These are phyloP conservation scores for Fusarium xylarioides DNA, from an alignment of 2,329 filamentous ascomycete genomes.

Conservation along the genomic window DNA sequence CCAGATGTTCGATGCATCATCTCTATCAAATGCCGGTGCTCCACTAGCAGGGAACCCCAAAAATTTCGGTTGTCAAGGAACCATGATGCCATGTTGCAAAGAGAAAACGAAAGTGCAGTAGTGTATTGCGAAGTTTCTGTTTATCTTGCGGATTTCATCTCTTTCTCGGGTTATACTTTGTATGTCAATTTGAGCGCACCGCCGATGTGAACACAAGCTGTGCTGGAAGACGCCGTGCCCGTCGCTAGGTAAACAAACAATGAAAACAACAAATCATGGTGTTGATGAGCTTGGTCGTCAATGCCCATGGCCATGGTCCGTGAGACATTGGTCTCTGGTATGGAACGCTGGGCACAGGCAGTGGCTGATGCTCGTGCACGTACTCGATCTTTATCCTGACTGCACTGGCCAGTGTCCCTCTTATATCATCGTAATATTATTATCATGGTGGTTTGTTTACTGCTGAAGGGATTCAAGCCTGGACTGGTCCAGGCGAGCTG, in stretches of 20 bases:
- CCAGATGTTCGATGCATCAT: constrained; percentile 5
- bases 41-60: constrained; percentile 5
- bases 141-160: not conserved
- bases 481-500: constrained; percentile 25
- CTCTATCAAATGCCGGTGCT: constrained; percentile 7
- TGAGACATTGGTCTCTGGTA: constrained; percentile 35
- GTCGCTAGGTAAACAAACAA: constrained; percentile 41
- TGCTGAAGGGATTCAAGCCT: constrained; percentile 22
- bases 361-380: constrained; percentile 29
- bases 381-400: constrained; percentile 24
- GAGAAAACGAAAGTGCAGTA: not conserved
- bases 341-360: constrained; percentile 30
- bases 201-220: constrained; percentile 1
- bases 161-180: not conserved
- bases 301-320: constrained; percentile 20
- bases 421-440: constrained; percentile 4
- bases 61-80: not conserved
- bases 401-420: constrained; percentile 15
- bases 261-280: constrained; percentile 19
- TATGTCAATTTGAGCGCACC: not conserved
- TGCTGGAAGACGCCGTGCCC: constrained; percentile 19
- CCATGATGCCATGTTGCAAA: not conserved
- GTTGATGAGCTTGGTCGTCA: constrained; percentile 20
- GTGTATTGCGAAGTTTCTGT: not conserved
- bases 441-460: constrained; percentile 20